phyloP scores from a whole-genome alignment of 305 asterid species.

The Caryopteris hybrid region DNA sequence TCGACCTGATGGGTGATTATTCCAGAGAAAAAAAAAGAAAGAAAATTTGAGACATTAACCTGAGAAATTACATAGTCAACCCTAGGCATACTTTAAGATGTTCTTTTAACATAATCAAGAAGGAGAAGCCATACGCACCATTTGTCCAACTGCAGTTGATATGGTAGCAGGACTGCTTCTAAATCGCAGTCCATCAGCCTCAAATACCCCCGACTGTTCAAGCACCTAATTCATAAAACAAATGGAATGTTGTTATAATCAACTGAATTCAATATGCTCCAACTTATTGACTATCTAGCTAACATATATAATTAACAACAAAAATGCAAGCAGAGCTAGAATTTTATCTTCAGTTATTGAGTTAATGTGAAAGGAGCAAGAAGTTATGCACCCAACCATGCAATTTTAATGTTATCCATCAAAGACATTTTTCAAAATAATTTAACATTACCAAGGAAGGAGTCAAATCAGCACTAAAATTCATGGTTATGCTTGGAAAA shows the following conservation, averaged over 20 bases:
- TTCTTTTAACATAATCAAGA: neutral
- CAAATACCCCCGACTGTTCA: constrained; percentile 68
- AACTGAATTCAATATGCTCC: neutral
- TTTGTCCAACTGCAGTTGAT: constrained; percentile 81
- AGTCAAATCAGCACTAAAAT: neutral
- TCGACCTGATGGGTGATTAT: too few relatives aligned
- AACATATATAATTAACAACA: neutral
- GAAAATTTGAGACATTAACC: neutral
- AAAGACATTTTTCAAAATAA: neutral
- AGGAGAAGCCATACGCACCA: constrained; percentile 41
- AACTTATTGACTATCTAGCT: neutral
- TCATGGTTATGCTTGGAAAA: neutral
- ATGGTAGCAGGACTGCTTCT: constrained; percentile 51
- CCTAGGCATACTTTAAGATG: neutral
- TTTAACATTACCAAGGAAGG: neutral
- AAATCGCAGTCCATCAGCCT: constrained; percentile 51
- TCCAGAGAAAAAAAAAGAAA: too few relatives aligned
- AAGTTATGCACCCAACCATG: neutral
- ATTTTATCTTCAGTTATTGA: neutral
- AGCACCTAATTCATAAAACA: constrained; percentile 38
- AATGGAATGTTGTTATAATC: neutral
- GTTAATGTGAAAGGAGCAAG: neutral
- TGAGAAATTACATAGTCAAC: neutral
- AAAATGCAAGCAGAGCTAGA: neutral
- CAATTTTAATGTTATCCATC: neutral